Conservation (phyloP, 768 basidiomycete genomes). For the Xerocomus brunneocitrinus region DNA sequence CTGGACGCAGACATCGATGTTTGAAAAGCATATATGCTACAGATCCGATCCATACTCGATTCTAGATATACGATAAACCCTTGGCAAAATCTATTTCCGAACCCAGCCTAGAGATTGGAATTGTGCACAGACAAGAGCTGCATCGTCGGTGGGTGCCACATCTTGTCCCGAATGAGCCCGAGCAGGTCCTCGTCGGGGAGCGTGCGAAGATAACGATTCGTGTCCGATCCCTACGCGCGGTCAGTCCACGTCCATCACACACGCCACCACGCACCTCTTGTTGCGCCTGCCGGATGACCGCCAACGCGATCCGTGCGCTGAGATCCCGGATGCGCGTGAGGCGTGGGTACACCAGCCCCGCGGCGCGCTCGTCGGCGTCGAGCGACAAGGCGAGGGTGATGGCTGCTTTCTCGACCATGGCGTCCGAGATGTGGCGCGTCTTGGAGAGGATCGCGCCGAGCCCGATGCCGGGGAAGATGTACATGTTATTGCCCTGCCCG, state of each 20-base stretch:
- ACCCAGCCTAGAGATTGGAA: slow-evolving; percentile 8
- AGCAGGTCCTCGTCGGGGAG: slow-evolving; percentile 45
- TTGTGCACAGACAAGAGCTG: slow-evolving; percentile 1
- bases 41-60: background rate
- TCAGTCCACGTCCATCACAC: background rate
- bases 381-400: slow-evolving; percentile 58
- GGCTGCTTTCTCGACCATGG: slow-evolving; percentile 65
- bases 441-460: slow-evolving; percentile 58
- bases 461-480: slow-evolving; percentile 60
- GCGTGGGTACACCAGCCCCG: slow-evolving; percentile 64
- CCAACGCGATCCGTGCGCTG: slow-evolving; percentile 54
- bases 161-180: slow-evolving; percentile 48
- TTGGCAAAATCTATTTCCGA: background rate
- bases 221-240: slow-evolving; percentile 33
- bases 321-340: slow-evolving; percentile 63
- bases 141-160: slow-evolving; percentile 45
- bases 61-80: background rate
- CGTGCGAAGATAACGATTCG: slow-evolving; percentile 43
- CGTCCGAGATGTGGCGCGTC: slow-evolving; percentile 56
- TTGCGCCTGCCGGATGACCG: slow-evolving; percentile 63
- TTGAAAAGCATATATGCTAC: slow-evolving; percentile 11
- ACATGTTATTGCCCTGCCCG: slow-evolving; percentile 82
- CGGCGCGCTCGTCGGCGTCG: slow-evolving; percentile 48
- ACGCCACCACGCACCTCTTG: slow-evolving; percentile 44
- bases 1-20: slow-evolving; percentile 28